Conservation (phyloP, 1,284 basidiomycete genomes). For the Melampsora larici-populina region DNA sequence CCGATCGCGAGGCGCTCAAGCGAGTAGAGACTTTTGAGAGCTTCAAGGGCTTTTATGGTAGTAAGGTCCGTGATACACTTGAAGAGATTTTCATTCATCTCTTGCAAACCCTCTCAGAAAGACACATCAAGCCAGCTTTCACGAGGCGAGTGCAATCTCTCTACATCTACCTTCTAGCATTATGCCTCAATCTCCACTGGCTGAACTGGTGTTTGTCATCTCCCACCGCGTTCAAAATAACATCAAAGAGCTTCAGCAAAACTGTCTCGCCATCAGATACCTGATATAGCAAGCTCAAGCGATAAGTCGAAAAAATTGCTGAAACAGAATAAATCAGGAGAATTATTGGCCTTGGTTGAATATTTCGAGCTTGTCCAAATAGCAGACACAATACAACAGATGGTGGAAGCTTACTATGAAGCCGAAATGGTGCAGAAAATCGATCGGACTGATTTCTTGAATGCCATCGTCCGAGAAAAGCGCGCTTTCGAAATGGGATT, state of each 20-base stretch:
- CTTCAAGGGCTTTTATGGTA: conserved; percentile 78
- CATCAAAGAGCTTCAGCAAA: no score
- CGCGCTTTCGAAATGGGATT: conserved; percentile 86
- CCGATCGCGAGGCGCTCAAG: conserved; percentile 82
- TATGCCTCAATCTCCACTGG: conserved; percentile 48
- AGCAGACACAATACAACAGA: conserved; percentile 93
- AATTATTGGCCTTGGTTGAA: conserved; percentile 71
- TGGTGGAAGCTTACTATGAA: conserved; percentile 97
- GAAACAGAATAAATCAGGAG: conserved; percentile 2
- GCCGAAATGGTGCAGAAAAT: conserved; percentile 84
- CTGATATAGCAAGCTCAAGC: conserved; percentile 59
- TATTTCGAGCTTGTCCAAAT: conserved; percentile 98
- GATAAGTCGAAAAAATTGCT: conserved; percentile 63
- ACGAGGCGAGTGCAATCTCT: conserved; percentile 60
- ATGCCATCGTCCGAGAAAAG: conserved; percentile 89
- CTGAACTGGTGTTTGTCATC: no score
- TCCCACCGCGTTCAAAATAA: no score
- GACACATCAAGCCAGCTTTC: conserved; percentile 84
- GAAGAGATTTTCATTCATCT: conserved; percentile 87
- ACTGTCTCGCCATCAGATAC: no score
- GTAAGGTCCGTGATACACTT: conserved; percentile 65
- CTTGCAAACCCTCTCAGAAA: conserved; percentile 70
- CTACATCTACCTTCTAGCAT: conserved; percentile 60
- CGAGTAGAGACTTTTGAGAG: conserved; percentile 81
- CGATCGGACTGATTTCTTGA: conserved; percentile 87